These are phyloP conservation scores for Hemisphaericaspora nanyangensis DNA, from an alignment of 805 yeast genomes.

Conservation along the genomic window DNA sequence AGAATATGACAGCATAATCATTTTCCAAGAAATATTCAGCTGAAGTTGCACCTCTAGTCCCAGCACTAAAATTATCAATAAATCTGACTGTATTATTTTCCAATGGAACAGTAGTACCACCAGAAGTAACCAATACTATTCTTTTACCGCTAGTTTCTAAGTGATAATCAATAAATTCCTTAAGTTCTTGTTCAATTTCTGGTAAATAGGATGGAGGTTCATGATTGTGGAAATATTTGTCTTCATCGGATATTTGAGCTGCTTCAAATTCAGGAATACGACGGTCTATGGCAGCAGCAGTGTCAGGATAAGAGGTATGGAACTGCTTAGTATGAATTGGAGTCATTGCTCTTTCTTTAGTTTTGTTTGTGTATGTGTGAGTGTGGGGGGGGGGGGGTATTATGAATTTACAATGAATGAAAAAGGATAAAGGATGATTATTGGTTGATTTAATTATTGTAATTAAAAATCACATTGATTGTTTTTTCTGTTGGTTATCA, in stretches of 20 bases:
- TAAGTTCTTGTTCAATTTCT: conserved; percentile 54
- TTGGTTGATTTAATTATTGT: too few relatives aligned
- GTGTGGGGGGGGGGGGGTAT: neutral
- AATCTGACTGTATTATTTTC: conserved; percentile 96
- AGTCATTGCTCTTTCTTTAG: neutral
- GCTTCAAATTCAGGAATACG: conserved; percentile 71
- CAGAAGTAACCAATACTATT: conserved; percentile 84
- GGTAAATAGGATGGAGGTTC: conserved; percentile 71
- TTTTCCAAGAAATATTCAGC: conserved; percentile 85
- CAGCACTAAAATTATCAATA: conserved; percentile 95
- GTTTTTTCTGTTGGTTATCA: too few relatives aligned
- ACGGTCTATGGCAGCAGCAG: conserved; percentile 76
- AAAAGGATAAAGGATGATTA: too few relatives aligned
- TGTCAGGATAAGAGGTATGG: conserved; percentile 66
- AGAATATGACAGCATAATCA: conserved; percentile 88
- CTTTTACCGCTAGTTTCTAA: conserved; percentile 35
- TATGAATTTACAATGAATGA: neutral
- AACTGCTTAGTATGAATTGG: conserved; percentile 12
- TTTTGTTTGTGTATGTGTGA: neutral
- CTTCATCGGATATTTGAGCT: conserved; percentile 70
- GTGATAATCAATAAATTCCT: conserved; percentile 60
- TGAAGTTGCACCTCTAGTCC: conserved; percentile 95
- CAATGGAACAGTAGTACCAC: conserved; percentile 97
- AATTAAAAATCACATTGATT: too few relatives aligned
- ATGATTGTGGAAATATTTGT: conserved; percentile 67